phyloP scores from a whole-genome alignment of 495 filamentous ascomycete species.

The Sordaria brevicollis region DNA sequence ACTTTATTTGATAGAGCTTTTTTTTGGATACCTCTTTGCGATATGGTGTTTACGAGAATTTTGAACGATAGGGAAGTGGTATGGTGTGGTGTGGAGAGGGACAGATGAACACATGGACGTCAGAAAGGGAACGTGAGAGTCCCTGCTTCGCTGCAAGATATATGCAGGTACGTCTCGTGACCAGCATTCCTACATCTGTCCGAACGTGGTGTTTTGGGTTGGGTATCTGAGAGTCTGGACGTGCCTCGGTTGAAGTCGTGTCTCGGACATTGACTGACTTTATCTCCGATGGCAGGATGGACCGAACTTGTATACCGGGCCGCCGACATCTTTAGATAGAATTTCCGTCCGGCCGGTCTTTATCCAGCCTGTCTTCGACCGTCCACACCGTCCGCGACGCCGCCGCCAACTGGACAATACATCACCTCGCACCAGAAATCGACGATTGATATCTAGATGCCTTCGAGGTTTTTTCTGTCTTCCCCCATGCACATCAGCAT shows the following conservation, averaged over 20 bases:
- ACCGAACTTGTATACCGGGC: not conserved
- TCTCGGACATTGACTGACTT: not conserved
- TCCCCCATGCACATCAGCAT: too few species aligned
- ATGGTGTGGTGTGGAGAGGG: not conserved
- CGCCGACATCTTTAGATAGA: not conserved
- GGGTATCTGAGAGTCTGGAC: not conserved
- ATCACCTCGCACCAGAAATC: not conserved
- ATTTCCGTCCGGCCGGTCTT: not conserved
- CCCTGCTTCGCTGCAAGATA: not conserved
- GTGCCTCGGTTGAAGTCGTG: not conserved
- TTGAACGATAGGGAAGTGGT: too few species aligned
- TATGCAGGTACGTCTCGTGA: not conserved
- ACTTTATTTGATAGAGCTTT: not conserved
- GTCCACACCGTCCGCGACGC: not conserved
- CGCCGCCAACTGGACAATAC: not conserved
- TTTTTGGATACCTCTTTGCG: not conserved
- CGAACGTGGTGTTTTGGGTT: not conserved
- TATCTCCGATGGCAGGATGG: not conserved
- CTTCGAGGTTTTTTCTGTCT: too few species aligned
- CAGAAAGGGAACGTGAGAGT: not conserved
- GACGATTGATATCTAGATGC: not conserved
- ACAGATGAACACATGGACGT: not conserved
- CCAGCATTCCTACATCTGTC: not conserved
- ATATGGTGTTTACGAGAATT: too few species aligned
- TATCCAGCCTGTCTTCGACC: not conserved